phyloP scores from a whole-genome alignment of 805 yeast genomes.

The Komagataella populi region DNA sequence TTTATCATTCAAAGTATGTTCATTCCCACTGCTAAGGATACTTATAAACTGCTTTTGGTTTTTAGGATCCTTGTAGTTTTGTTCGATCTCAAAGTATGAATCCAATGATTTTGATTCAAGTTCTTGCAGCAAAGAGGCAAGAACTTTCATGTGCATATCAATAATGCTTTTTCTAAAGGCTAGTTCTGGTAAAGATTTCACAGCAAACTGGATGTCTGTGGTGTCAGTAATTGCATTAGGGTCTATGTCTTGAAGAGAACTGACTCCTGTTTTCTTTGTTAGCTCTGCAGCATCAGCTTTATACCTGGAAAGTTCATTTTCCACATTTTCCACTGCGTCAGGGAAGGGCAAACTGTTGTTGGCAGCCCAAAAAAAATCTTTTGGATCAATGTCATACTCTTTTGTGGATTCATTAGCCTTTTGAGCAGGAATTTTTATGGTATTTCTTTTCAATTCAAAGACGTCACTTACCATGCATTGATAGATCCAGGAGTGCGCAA shows the following conservation, averaged over 20 bases:
- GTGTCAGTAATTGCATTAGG: constrained; percentile 43
- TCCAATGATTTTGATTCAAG: constrained; percentile 82
- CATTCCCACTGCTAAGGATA: constrained; percentile 29
- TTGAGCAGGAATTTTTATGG: constrained; percentile 45
- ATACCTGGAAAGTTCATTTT: constrained; percentile 64
- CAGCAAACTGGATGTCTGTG: constrained; percentile 67
- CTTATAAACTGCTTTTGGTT: constrained; percentile 46
- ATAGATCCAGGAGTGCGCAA: constrained; percentile 95
- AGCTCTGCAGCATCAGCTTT: constrained; percentile 81
- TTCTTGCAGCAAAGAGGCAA: constrained; percentile 71
- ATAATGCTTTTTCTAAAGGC: constrained; percentile 78
- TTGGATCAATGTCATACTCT: constrained; percentile 80
- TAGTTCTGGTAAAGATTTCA: constrained; percentile 83
- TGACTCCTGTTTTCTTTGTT: constrained; percentile 61
- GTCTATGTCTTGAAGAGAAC: constrained; percentile 65
- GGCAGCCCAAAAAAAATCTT: constrained; percentile 82
- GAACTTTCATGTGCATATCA: constrained; percentile 94
- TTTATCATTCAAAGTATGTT: constrained; percentile 53
- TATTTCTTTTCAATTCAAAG: constrained; percentile 67
- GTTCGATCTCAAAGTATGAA: constrained; percentile 89
- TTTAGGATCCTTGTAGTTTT: constrained; percentile 52
- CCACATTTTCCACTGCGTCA: constrained; percentile 97
- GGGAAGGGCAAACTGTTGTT: constrained; percentile 90
- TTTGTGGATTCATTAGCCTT: constrained; percentile 27
- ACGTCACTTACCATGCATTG: constrained; percentile 94